Conservation (phyloP, 2,329 filamentous ascomycete genomes). For the Colletotrichum truncatum region DNA sequence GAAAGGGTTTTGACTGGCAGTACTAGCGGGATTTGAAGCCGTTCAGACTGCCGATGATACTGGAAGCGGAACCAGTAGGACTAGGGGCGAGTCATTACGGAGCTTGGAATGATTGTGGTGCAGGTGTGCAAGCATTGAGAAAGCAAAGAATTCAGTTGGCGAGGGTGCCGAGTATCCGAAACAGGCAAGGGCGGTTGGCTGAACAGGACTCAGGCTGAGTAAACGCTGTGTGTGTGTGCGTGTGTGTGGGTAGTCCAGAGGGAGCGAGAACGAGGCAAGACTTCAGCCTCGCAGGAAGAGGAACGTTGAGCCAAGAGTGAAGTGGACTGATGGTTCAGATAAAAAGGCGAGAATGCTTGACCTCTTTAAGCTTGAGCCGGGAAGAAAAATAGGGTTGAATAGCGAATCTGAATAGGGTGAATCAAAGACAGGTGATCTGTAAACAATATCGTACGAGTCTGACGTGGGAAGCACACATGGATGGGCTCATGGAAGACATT, state of each 20-base stretch:
- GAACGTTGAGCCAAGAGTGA: slow-evolving; percentile 23
- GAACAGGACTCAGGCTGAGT: not conserved
- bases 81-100: slow-evolving; percentile 3
- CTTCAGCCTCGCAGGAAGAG: slow-evolving; percentile 22
- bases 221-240: not conserved
- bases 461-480: slow-evolving; percentile 17
- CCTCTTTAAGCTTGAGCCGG: slow-evolving; percentile 26
- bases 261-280: slow-evolving; percentile 17
- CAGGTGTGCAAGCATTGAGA: not conserved
- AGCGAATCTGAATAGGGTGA: not conserved
- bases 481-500: slow-evolving; percentile 27
- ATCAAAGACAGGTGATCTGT: slow-evolving; percentile 31
- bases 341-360: slow-evolving; percentile 20
- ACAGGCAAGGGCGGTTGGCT: not conserved
- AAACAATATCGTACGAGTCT: slow-evolving; percentile 32
- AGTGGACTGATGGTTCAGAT: slow-evolving; percentile 10
- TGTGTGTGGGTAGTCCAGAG: not conserved
- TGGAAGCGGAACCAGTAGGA: slow-evolving; percentile 21
- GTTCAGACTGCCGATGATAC: slow-evolving; percentile 23
- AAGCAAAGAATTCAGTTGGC: not conserved
- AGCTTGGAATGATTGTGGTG: not conserved
- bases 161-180: slow-evolving; percentile 21
- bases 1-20: not conserved
- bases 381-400: slow-evolving; percentile 23
- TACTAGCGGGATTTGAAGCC: not conserved